Conservation (phyloP, 169 alveolate genomes). For the Eimeria necatrix region DNA sequence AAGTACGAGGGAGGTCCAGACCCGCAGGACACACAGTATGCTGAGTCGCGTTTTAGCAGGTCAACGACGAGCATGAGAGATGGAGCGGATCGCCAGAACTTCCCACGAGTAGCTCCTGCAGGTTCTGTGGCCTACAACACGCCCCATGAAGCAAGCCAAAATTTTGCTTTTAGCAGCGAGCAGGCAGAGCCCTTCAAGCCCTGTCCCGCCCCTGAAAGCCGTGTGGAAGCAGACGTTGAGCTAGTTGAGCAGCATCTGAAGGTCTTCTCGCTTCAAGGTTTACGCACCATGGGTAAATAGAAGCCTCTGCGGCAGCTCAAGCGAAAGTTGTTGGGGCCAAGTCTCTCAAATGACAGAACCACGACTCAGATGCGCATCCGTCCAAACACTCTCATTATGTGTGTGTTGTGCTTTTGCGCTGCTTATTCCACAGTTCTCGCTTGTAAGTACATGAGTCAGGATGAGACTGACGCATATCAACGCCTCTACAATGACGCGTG, state of each 20-base stretch:
- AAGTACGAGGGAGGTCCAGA: slow-evolving; percentile 12
- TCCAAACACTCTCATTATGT: background rate
- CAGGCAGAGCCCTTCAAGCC: background rate
- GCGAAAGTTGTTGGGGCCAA: no score
- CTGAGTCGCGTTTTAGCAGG: background rate
- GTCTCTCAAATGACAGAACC: no score
- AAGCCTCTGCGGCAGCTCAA: background rate
- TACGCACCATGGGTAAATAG: slow-evolving; percentile 68
- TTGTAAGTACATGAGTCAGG: slow-evolving; percentile 68
- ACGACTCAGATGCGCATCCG: background rate
- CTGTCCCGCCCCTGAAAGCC: background rate
- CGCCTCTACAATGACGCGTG: slow-evolving; percentile 74
- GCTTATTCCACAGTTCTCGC: slow-evolving; percentile 32
- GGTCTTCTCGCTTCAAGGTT: slow-evolving; percentile 70
- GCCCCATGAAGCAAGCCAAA: background rate
- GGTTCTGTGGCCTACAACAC: background rate
- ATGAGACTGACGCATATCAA: slow-evolving; percentile 72
- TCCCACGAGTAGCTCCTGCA: background rate
- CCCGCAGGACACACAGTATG: background rate
- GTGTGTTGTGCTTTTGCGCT: background rate
- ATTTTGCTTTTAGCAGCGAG: background rate
- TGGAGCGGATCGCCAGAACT: background rate
- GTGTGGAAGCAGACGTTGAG: background rate
- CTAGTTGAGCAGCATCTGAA: slow-evolving; percentile 75
- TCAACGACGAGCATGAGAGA: background rate